Evolutionary conservation across 306 rosid species (phyloP).

Genomic region (Rosa lucieae): DNA sequence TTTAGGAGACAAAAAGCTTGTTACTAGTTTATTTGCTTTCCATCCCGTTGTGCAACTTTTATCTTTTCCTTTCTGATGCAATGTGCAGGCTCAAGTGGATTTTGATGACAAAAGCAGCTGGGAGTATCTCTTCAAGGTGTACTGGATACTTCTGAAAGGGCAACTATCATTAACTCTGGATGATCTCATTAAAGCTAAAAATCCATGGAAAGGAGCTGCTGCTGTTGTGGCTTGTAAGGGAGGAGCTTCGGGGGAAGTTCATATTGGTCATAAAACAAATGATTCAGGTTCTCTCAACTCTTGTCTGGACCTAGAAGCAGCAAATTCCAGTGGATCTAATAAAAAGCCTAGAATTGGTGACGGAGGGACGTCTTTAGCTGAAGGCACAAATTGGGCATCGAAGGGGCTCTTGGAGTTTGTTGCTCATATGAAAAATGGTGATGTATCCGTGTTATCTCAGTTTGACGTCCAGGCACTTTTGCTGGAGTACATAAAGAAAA

Average conservation of each 20-base stretch:
- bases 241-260: constrained; percentile 39
- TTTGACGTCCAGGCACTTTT: constrained; percentile 67
- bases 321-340: constrained; percentile 40
- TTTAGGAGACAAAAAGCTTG: constrained; percentile 2
- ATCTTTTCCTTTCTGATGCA: neutral
- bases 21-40: constrained; percentile 4
- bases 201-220: constrained; percentile 52
- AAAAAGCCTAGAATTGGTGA: constrained; percentile 40
- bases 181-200: constrained; percentile 73
- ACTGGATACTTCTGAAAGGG: constrained; percentile 76
- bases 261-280: constrained; percentile 43
- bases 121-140: constrained; percentile 99
- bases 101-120: constrained; percentile 96
- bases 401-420: constrained; percentile 91
- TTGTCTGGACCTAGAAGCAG: constrained; percentile 51
- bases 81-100: constrained; percentile 70
- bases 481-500: constrained; percentile 68
- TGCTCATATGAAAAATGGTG: constrained; percentile 82
- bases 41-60: neutral
- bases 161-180: constrained; percentile 75
- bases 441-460: constrained; percentile 58
- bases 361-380: constrained; percentile 32
- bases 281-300: constrained; percentile 52
- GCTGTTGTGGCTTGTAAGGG: constrained; percentile 42
- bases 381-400: constrained; percentile 73